Percentiles rank a stretch among this genome's conserved stretches.
Conservation (phyloP, 768 basidiomycete genomes). For the Gautieria morchelliformis region DNA sequence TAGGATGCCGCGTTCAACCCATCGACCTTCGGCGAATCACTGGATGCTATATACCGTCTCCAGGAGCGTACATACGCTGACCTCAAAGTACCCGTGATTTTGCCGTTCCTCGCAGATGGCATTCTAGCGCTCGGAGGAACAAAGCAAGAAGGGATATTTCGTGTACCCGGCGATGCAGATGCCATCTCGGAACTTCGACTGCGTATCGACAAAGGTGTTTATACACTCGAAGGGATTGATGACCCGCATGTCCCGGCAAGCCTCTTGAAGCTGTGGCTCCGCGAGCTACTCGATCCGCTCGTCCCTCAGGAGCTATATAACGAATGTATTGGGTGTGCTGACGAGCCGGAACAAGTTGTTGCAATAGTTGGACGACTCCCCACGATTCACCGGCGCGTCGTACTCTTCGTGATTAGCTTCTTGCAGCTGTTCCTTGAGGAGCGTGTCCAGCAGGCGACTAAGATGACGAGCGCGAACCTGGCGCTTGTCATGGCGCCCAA, state of each 20-base stretch:
- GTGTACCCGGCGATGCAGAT: constrained; percentile 86
- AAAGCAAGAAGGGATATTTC: constrained; percentile 84
- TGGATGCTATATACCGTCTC: constrained; percentile 73
- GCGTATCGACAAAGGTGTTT: constrained; percentile 84
- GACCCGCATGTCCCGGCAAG: constrained; percentile 88
- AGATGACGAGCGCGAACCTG: constrained; percentile 86
- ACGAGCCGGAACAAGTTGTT: constrained; percentile 60
- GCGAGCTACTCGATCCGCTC: constrained; percentile 87
- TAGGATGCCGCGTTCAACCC: constrained; percentile 93
- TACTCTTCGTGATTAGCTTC: constrained; percentile 85
- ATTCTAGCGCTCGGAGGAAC: constrained; percentile 83
- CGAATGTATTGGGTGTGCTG: constrained; percentile 66
- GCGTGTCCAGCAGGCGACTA: constrained; percentile 58
- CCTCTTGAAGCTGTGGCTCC: constrained; percentile 85
- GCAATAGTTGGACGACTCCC: constrained; percentile 71
- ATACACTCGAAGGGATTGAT: constrained; percentile 81
- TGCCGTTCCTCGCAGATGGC: constrained; percentile 88
- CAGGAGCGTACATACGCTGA: constrained; percentile 82
- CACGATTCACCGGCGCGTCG: constrained; percentile 76
- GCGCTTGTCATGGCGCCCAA: constrained; percentile 92
- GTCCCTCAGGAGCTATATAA: constrained; percentile 89
- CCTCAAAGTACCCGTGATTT: constrained; percentile 82
- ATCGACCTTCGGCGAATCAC: constrained; percentile 85
- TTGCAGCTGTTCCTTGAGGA: constrained; percentile 82
- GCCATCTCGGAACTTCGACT: constrained; percentile 81